These are phyloP conservation scores for Cercospora berteroae DNA, from an alignment of 2,329 filamentous ascomycete species.

Conservation along the genomic window DNA sequence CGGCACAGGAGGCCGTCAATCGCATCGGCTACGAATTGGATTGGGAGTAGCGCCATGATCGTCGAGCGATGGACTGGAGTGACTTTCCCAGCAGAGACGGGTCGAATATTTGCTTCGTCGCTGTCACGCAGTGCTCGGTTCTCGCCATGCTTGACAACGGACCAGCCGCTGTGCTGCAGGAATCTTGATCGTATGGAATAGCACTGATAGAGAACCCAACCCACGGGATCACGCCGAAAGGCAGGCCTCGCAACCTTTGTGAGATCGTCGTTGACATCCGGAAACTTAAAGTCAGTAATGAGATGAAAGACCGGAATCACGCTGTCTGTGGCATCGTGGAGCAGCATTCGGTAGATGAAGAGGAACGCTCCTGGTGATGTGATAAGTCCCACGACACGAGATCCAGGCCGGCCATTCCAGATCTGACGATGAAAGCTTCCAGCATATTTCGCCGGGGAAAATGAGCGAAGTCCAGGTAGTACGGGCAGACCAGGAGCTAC, in stretches of 20 bases:
- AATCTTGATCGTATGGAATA: constrained; percentile 21
- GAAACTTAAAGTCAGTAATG: constrained; percentile 28
- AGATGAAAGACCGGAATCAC: constrained; percentile 21
- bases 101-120: constrained; percentile 3
- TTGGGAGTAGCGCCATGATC: constrained; percentile 27
- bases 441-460: constrained; percentile 21
- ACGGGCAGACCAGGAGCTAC: constrained; percentile 28
- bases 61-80: constrained; percentile 25
- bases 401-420: constrained; percentile 20
- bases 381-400: constrained; percentile 11
- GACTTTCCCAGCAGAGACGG: background rate
- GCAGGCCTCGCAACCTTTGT: background rate
- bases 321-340: constrained; percentile 21
- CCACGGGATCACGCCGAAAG: constrained; percentile 23
- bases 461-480: constrained; percentile 22
- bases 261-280: constrained; percentile 21
- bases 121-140: background rate
- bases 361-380: constrained; percentile 26
- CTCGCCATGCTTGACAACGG: constrained; percentile 10
- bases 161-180: constrained; percentile 29
- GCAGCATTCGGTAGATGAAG: constrained; percentile 15
- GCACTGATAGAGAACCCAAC: constrained; percentile 27
- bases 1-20: constrained; percentile 27
- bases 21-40: constrained; percentile 23
- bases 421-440: constrained; percentile 19